Base-by-base conservation (phyloP, 371 early-diverging fungal genomes). In the Mortierella sp. region DNA sequence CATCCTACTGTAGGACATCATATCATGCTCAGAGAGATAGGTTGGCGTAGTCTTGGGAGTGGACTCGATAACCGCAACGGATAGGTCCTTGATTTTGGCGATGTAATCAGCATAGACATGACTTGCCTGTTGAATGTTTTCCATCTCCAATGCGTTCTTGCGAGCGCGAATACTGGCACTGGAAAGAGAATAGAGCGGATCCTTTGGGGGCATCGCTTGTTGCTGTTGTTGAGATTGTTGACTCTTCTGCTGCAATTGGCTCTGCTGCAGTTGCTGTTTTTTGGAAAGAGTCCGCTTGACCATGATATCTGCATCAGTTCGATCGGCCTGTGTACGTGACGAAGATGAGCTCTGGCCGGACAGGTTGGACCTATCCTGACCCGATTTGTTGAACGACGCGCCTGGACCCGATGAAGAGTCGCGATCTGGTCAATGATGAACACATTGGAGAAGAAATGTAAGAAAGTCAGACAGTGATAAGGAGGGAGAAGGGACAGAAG, bases 81-180 rank as follows among this genome's bases (percentile, higher is more conserved):
- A 50, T 26, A 83, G n/a, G 14, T 44, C 42, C 72, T 86, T 86
- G 71, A 82, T 82, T 65, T 80, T 82, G 58, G 74, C 80, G 55
- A 86, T 72, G 50, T 71, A 82, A 34, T 86, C 82, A 14, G 80
- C 48, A 42, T 86, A 86, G 13, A 82, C 60, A 24, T 71, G 78
- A 28, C 86, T 86, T 21, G 86, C 86, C 1, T 82, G 74, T 28
- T 86, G 86, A 34, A 86, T 86, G 54, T 86, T 86, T 28, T 82
- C 86, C 78, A 75, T 86, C 26, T 86, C 86, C 10, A 82, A 75
- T 5, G 86, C 86, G 70, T 86, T 86, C 74, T 82, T 86, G 19
- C 86, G 86, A 0, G 86, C 86, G 2, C 86, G 86, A 54, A 86
- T 86, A 31, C 86, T 86, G 26, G 86, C 82, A 34, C 82, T 86